phyloP scores from a whole-genome alignment of 805 yeast genomes.

The Yarrowia bubula region DNA sequence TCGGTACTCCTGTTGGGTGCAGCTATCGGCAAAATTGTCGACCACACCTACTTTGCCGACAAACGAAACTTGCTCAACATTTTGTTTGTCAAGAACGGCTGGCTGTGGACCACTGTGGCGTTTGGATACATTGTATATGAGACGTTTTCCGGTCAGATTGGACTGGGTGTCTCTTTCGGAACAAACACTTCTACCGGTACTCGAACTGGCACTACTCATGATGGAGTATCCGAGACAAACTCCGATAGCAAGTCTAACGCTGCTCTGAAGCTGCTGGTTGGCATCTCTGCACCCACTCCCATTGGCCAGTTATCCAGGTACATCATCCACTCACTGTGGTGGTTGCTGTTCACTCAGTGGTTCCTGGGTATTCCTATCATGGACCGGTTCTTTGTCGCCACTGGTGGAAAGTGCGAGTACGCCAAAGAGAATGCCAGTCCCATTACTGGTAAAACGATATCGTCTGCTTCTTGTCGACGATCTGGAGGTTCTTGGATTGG shows the following conservation, averaged over 20 bases:
- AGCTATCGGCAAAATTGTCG: slow-evolving; percentile 19
- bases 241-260: slow-evolving; percentile 21
- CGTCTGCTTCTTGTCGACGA: slow-evolving; percentile 50
- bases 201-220: slow-evolving; percentile 15
- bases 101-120: slow-evolving; percentile 79
- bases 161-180: slow-evolving; percentile 11
- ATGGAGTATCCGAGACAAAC: slow-evolving; percentile 1
- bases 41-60: slow-evolving; percentile 38
- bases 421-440: neutral
- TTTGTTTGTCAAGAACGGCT: slow-evolving; percentile 80
- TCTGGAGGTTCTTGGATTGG: slow-evolving; percentile 71
- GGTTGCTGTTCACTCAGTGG: slow-evolving; percentile 88
- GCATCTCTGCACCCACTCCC: slow-evolving; percentile 21
- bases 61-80: slow-evolving; percentile 71
- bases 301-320: slow-evolving; percentile 43
- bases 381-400: slow-evolving; percentile 74
- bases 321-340: slow-evolving; percentile 64
- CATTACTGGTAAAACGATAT: slow-evolving; percentile 2
- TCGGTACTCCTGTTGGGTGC: slow-evolving; percentile 12
- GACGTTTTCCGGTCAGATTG: slow-evolving; percentile 6
- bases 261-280: slow-evolving; percentile 15
- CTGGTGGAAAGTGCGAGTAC: slow-evolving; percentile 76
- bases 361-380: slow-evolving; percentile 79
- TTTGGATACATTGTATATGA: slow-evolving; percentile 30
- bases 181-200: slow-evolving; percentile 9